phyloP scores from a whole-genome alignment of 257 asterid species.

The Solanum medicagineum region DNA sequence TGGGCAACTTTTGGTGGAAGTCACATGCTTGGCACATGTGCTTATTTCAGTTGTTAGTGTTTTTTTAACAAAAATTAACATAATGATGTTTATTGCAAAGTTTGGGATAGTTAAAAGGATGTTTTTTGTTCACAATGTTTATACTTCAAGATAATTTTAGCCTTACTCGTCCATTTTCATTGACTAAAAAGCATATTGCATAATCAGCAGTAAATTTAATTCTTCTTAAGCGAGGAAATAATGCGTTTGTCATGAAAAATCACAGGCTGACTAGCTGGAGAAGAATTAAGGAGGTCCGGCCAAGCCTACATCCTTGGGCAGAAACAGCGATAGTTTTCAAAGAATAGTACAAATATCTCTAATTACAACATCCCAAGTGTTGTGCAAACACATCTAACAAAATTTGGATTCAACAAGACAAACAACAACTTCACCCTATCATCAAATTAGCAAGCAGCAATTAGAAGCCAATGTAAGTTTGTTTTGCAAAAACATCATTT shows the following conservation, averaged over 20 bases:
- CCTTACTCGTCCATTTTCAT: not conserved
- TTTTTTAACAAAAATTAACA: too few species aligned
- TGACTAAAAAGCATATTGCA: not conserved
- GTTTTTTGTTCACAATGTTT: too few species aligned
- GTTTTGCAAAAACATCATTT: not conserved
- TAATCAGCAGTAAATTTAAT: not conserved
- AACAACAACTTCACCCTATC: not conserved
- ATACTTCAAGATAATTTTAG: too few species aligned
- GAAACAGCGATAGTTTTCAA: not conserved
- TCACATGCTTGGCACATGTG: too few species aligned
- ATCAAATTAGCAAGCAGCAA: not conserved
- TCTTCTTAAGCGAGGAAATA: not conserved
- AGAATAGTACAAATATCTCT: not conserved
- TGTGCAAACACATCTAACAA: not conserved
- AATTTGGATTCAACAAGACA: not conserved
- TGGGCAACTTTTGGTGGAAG: too few species aligned
- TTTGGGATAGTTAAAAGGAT: too few species aligned
- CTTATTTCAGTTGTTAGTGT: too few species aligned
- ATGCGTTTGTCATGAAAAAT: not conserved
- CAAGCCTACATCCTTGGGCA: not conserved
- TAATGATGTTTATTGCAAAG: too few species aligned
- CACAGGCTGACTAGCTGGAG: not conserved
- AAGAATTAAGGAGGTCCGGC: not conserved
- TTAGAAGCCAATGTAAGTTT: not conserved
- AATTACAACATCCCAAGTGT: not conserved